Evolutionary conservation across 2,329 filamentous ascomycete species (phyloP).

Genomic region (Phyllosticta citribraziliensis): DNA sequence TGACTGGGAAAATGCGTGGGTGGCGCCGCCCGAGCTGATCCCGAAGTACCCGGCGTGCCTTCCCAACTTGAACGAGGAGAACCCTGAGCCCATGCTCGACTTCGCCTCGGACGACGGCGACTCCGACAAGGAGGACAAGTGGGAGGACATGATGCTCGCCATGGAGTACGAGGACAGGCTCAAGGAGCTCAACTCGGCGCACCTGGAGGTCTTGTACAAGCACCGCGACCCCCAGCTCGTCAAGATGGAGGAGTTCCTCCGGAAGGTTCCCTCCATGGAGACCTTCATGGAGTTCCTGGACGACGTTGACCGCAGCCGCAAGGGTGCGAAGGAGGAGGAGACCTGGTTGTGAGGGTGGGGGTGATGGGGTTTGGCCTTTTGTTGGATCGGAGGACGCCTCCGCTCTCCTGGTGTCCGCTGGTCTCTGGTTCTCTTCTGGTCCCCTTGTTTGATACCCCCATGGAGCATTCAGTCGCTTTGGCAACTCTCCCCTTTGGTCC

Average conservation of each 20-base stretch:
- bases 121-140: not conserved
- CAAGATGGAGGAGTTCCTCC: not conserved
- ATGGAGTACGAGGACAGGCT: not conserved
- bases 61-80: not conserved
- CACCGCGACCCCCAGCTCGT: not conserved
- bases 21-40: constrained; percentile 5
- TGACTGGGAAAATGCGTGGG: constrained; percentile 15
- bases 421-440: too few species aligned
- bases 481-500: too few species aligned
- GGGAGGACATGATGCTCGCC: not conserved
- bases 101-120: not conserved
- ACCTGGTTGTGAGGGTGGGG: too few species aligned
- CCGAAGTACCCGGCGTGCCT: not conserved
- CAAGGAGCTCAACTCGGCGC: not conserved
- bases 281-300: not conserved
- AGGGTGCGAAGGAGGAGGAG: not conserved
- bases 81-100: not conserved
- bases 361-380: too few species aligned
- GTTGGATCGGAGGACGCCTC: too few species aligned
- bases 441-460: too few species aligned
- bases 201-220: not conserved
- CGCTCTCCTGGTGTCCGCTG: too few species aligned
- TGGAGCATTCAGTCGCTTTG: too few species aligned
- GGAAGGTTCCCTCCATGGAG: not conserved
- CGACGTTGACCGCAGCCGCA: not conserved